phyloP scores from a whole-genome alignment of 352 stramenopile species.

The Achlya hypogyna region DNA sequence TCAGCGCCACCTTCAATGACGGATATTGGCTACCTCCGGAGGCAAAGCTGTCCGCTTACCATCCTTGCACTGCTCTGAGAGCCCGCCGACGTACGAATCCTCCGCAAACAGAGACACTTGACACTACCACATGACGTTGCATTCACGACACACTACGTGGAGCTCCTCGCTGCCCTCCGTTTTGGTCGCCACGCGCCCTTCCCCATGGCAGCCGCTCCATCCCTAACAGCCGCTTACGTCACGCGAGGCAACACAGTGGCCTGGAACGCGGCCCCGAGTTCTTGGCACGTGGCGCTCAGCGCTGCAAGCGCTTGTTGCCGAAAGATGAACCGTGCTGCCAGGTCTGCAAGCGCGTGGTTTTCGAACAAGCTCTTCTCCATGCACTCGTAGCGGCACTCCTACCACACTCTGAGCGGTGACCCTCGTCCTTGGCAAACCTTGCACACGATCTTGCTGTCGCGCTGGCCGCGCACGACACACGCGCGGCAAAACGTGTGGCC shows the following conservation, averaged over 20 bases:
- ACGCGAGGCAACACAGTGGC: constrained; percentile 6
- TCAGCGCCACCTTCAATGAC: too few relatives aligned
- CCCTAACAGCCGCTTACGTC: neutral
- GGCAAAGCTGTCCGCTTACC: too few relatives aligned
- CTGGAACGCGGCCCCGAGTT: constrained; percentile 48
- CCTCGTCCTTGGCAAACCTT: constrained; percentile 24
- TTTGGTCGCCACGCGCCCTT: neutral
- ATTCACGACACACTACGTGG: neutral
- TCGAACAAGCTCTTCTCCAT: constrained; percentile 39
- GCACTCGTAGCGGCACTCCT: constrained; percentile 27
- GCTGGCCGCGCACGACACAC: constrained; percentile 26
- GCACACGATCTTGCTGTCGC: constrained; percentile 40
- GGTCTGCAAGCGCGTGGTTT: constrained; percentile 56
- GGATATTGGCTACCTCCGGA: too few relatives aligned
- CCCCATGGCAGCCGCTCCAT: neutral
- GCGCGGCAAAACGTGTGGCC: constrained; percentile 60
- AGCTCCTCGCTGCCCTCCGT: neutral
- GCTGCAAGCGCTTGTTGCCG: constrained; percentile 56
- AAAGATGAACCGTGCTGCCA: constrained; percentile 65
- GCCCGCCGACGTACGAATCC: too few relatives aligned
- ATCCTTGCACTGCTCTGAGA: too few relatives aligned
- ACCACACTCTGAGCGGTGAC: neutral
- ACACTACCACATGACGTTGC: too few relatives aligned
- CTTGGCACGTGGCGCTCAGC: constrained; percentile 61
- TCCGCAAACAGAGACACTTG: too few relatives aligned